phyloP scores from a whole-genome alignment of 306 rosid species.

The Canavalia ensiformis region DNA sequence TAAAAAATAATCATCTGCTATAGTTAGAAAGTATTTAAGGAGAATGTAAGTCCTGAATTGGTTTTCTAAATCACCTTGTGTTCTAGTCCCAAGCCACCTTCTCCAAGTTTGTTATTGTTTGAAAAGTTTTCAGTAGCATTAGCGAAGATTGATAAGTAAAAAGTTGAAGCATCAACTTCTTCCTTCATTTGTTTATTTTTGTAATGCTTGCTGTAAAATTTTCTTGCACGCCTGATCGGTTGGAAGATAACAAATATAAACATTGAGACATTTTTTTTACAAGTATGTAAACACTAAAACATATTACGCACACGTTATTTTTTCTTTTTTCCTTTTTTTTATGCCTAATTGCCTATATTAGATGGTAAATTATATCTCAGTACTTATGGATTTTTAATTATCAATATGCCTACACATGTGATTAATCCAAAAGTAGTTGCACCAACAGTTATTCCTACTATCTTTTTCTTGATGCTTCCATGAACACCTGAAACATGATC shows the following conservation, averaged over 20 bases:
- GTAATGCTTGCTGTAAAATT: background rate
- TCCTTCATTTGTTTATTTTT: background rate
- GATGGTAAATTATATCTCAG: background rate
- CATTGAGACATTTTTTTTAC: too few relatives aligned
- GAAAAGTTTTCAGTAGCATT: constrained; percentile 53
- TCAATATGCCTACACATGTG: constrained; percentile 8
- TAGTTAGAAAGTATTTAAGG: background rate
- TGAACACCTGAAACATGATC: background rate
- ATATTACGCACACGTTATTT: background rate
- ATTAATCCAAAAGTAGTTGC: constrained; percentile 14
- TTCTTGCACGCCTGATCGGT: background rate
- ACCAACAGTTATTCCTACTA: constrained; percentile 19
- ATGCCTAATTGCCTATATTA: background rate
- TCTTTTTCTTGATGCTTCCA: background rate
- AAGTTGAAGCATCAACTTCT: constrained; percentile 47
- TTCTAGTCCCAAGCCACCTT: constrained; percentile 54
- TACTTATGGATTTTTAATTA: constrained; percentile 1
- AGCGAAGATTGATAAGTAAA: constrained; percentile 33
- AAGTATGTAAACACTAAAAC: too few relatives aligned
- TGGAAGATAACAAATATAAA: background rate
- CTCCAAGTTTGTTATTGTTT: constrained; percentile 42
- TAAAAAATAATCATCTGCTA: background rate
- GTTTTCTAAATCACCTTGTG: background rate
- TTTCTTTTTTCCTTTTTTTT: too few relatives aligned
- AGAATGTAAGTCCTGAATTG: background rate